phyloP scores from a whole-genome alignment of 805 yeast genomes.

The Myxozyma geophila region DNA sequence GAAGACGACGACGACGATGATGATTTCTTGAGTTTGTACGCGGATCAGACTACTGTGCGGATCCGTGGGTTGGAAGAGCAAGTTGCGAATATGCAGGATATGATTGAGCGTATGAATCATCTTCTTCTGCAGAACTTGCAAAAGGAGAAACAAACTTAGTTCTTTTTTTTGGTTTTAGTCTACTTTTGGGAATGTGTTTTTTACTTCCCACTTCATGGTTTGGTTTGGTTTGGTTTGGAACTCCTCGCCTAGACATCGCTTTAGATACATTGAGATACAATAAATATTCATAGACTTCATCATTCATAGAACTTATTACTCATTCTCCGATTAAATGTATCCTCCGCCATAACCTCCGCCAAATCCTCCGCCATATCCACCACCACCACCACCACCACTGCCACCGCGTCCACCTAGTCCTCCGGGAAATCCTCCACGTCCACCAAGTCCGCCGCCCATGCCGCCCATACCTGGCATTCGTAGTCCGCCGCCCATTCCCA shows the following conservation, averaged over 20 bases:
- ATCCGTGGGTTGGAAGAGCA: slow-evolving; percentile 34
- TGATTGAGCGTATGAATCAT: slow-evolving; percentile 29
- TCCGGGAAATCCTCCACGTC: slow-evolving; percentile 16
- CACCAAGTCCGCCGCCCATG: slow-evolving; percentile 19
- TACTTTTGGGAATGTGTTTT: neutral
- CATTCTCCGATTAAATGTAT: neutral
- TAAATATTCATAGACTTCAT: too few relatives aligned
- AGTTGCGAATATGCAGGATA: slow-evolving; percentile 30
- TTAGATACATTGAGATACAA: too few relatives aligned
- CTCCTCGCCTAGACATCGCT: too few relatives aligned
- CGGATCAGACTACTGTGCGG: slow-evolving; percentile 32
- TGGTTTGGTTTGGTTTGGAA: neutral
- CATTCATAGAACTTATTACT: too few relatives aligned
- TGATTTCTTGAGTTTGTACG: slow-evolving; percentile 28
- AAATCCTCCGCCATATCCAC: too few relatives aligned
- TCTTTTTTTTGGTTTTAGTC: neutral
- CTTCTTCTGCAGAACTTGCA: slow-evolving; percentile 21
- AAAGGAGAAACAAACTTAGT: neutral
- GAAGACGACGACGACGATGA: slow-evolving; percentile 36
- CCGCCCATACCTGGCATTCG: slow-evolving; percentile 37
- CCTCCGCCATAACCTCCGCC: slow-evolving; percentile 7
- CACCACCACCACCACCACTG: slow-evolving; percentile 9
- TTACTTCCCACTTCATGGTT: neutral
- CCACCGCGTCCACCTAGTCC: slow-evolving; percentile 20
- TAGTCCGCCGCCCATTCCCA: slow-evolving; percentile 14